Evolutionary conservation across 495 filamentous ascomycete genomes (phyloP).

Genomic region (Trichocladium uniseriatum): DNA sequence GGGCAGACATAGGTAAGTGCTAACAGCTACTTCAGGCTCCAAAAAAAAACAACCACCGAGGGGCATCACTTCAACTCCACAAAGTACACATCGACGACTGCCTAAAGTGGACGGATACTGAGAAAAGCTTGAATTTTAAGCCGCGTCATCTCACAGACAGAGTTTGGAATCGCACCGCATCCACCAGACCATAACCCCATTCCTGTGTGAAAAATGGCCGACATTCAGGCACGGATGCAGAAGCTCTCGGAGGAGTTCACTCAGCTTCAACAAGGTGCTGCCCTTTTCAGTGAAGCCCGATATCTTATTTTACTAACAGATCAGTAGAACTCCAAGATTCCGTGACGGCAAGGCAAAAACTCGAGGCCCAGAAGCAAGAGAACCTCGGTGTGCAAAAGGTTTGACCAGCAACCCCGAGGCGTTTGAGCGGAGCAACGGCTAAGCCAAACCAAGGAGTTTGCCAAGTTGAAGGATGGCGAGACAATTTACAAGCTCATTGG

Average conservation of each 20-base stretch:
- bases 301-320: constrained; percentile 2
- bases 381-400: constrained; percentile 82
- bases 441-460: constrained; percentile 59
- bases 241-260: constrained; percentile 78
- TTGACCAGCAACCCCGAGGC: background rate
- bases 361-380: constrained; percentile 90
- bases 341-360: constrained; percentile 76
- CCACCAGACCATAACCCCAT: no score
- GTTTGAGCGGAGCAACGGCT: background rate
- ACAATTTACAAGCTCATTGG: constrained; percentile 94
- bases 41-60: background rate
- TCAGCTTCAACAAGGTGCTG: constrained; percentile 67
- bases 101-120: background rate
- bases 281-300: no score
- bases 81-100: background rate
- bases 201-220: constrained; percentile 31
- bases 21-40: background rate
- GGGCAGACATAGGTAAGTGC: background rate
- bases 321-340: constrained; percentile 64
- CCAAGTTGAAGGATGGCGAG: constrained; percentile 62
- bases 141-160: constrained; percentile 2
- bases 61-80: background rate
- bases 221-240: constrained; percentile 55
- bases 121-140: background rate
- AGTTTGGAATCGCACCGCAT: no score